Evolutionary conservation across 148 eudicot genomes (phyloP).

Genomic region (Nepenthes mirabilis): DNA sequence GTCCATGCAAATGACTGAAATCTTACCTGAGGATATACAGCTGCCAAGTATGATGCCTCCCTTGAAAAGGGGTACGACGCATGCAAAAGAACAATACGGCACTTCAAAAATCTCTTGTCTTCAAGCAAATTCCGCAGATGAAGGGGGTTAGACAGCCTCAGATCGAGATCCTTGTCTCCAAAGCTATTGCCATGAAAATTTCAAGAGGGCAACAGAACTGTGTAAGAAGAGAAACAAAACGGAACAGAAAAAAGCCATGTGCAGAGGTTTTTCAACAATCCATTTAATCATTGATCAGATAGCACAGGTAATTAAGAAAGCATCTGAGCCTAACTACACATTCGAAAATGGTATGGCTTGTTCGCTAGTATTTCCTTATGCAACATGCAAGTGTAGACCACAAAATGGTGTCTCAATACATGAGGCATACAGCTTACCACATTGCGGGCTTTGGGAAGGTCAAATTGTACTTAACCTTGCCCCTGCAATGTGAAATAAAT

Average conservation of each 20-base stretch:
- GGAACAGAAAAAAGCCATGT: background rate
- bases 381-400: no score
- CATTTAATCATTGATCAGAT: no score
- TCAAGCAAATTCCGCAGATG: conserved; percentile 78
- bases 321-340: no score
- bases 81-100: conserved; percentile 76
- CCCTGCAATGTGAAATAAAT: no score
- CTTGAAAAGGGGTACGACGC: conserved; percentile 94
- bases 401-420: no score
- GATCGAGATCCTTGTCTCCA: conserved; percentile 91
- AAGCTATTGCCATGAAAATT: conserved; percentile 30
- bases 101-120: conserved; percentile 63
- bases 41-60: conserved; percentile 91
- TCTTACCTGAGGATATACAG: conserved; percentile 74
- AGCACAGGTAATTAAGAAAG: no score
- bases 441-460: no score
- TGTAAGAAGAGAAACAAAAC: background rate
- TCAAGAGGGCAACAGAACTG: background rate
- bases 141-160: conserved; percentile 83
- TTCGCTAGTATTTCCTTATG: no score
- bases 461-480: no score
- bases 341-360: background rate
- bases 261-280: background rate
- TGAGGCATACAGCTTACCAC: no score
- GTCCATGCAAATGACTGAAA: conserved; percentile 1